Evolutionary conservation across 768 basidiomycete species (phyloP), one percentile per base, ranked within the genome.

Genomic region (Boletus rubroflammeus): DNA sequence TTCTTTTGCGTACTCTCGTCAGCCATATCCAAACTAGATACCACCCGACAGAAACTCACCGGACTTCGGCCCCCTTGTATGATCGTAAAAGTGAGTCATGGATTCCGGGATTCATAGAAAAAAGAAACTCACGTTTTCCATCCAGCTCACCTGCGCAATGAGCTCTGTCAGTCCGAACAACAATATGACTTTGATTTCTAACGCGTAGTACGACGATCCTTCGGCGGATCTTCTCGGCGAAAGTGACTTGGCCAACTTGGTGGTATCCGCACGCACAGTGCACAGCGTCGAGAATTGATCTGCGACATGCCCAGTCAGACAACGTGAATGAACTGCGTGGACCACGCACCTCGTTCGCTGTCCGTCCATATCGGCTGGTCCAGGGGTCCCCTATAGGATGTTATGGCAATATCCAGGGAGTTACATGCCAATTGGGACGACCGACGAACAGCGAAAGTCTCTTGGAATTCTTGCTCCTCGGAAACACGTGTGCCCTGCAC

Each of bases 101-200:
- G 17, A 19, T n/a, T n/a, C 26, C n/a, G 15, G 14, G 1, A 19
- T 17, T 2, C 21, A 19, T 2, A 34, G 13, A 21, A 47, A 23
- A 4, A 76, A 26, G 25, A 19, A 6, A 75, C 74, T 23, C 67
- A 80, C 79, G 47, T 75, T 71, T 40, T 81, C 78, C 56, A 70
- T 65, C 81, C 81, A 83, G 25, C 72, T 68, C 45, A 83, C 73
- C 45, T 80, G 76, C 0, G 80, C 81, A 53, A 73, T 76, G 56
- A 82, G 62, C 55, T 83, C 82, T 3, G 80, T 82, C 43, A 78
- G 57, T 5, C 82, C 82, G 51, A 83, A 81, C 8, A 77, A 64
- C 23, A 83, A 55, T 10, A 82, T 67, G 6, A 83, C 54, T 10
- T 66, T 67, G 46, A 70, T 55, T 15, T 70, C 69, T 39, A 69